Base-by-base conservation (phyloP, 768 basidiomycete genomes). In the Collybiopsis luxurians region DNA sequence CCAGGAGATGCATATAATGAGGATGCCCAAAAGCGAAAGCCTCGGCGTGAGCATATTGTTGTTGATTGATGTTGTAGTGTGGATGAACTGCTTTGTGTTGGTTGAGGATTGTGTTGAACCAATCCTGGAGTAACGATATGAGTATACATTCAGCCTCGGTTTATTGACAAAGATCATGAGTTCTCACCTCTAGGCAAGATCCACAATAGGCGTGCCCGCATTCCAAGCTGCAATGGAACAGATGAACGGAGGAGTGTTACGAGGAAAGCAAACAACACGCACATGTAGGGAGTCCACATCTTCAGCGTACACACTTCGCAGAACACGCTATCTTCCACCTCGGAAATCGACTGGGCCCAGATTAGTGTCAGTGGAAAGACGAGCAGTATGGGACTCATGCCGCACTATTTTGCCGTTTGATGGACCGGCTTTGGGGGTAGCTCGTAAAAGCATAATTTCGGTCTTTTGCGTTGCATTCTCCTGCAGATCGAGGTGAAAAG, bases 161-260 rank as follows among this genome's bases (percentile, higher is more conserved):
- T n/a, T n/a, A n/a, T 19, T 24, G 28, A 4, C 3, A 17, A 4
- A 24, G 15, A 26, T 17, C 1, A 39, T 2, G 21, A 5, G 11
- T 39, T 13, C 34, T 51, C 61, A 84, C 81, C 45, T 75, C 73
- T 7, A 90, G 73, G 61, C 88, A 90, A 4, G 66, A 66, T 59
- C 79, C 71, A 64, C 88, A 91, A 64, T 85, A 89, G 0, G 82
- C 80, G 67, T 91, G 89, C 2, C 89, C 89, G 54, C 89, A 91
- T 39, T 76, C 77, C 5, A 90, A 74, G 4, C 88, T 90, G 61
- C 9, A 34, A 54, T 19, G 45, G 19, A 58, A 11, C 1, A 55
- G 26, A 24, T 36, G 21, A 45, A 17, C 9, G 30, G 53, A 40
- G 54, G 60, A 53, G 31, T 21, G 27, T 2, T 1, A 57, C 15